phyloP scores from a whole-genome alignment of 2,329 filamentous ascomycete genomes.

The Capronia coronata region DNA sequence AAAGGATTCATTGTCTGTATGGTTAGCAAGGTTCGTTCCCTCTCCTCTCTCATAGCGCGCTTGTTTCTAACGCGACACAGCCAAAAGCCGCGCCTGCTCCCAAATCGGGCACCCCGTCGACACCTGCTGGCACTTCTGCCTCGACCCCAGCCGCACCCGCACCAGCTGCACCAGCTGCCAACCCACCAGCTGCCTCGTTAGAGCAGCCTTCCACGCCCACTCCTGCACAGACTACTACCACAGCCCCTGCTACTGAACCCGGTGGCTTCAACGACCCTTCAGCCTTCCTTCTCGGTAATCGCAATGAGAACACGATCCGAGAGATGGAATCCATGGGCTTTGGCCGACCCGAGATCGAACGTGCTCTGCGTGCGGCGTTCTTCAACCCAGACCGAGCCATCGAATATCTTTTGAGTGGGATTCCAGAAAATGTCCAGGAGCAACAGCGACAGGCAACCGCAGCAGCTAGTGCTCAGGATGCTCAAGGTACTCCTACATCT shows the following conservation, averaged over 20 bases:
- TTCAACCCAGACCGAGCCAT: constrained; percentile 96
- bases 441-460: constrained; percentile 53
- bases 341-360: constrained; percentile 76
- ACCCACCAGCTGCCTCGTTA: constrained; percentile 53
- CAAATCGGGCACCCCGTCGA: constrained; percentile 48
- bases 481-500: constrained; percentile 27
- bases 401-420: constrained; percentile 88
- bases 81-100: constrained; percentile 60
- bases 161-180: constrained; percentile 44
- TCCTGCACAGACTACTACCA: constrained; percentile 35
- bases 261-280: constrained; percentile 62
- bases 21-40: constrained; percentile 73
- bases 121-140: constrained; percentile 43
- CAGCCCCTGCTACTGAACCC: constrained; percentile 43
- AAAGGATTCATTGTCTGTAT: constrained; percentile 99
- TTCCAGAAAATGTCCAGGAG: constrained; percentile 74
- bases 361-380: constrained; percentile 91
- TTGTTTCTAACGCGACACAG: constrained; percentile 38
- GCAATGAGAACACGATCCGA: constrained; percentile 72
- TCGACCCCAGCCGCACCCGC: constrained; percentile 44
- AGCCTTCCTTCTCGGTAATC: constrained; percentile 76
- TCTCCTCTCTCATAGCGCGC: neutral
- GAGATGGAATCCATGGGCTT: constrained; percentile 99
- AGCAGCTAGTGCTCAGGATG: constrained; percentile 25
- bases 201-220: constrained; percentile 44